Base-by-base conservation (phyloP, 2,329 filamentous ascomycete genomes). In the Verticillium longisporum region DNA sequence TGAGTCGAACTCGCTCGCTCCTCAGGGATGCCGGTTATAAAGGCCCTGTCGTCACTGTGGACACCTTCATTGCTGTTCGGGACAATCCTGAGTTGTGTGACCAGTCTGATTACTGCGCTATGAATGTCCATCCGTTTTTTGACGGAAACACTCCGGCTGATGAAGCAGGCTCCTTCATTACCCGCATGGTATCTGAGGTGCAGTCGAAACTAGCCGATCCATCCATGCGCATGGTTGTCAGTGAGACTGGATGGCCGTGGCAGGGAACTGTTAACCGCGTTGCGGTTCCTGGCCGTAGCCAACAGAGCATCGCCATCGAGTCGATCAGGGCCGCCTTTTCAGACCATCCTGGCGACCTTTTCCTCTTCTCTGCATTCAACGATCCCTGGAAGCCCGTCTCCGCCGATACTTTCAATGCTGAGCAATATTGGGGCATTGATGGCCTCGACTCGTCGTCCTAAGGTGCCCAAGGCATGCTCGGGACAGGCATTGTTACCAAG, bases 51-150 rank as follows among this genome's bases (percentile, higher is more conserved):
- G 90, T 93, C 41, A 87, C 89, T 0, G 90, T 94, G 56, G 92
- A 97, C 71, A 94, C 90, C 1, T 90, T 91, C 68, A 81, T 84
- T 26, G 86, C 88, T 5, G 81, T 87, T n/a, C 77, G 87, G 56
- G 75, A 78, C 58, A 83, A 94, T 67, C 88, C 88, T 0, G 76
- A 83, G 58, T 81, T 97, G 56, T 96, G 92, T 75, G 73, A 86
- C 32, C 80, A 78, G 55, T 90, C 89, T 1, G 91, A 96, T 70
- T 91, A 90, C 76, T 91, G 88, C 69, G 89, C 91, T 15, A 84
- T 89, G 71, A 96, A 97, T 75, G 85, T 87, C 66, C 92, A 96
- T 73, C 84, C 91, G 13, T 96, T 92, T 82, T 96, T 95, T 73
- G 89, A 96, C 67, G 74, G 79, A 3, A 84, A 83, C 56, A 83